Base-by-base conservation (phyloP, 2,329 filamentous ascomycete species). In the Ascochyta lentis region DNA sequence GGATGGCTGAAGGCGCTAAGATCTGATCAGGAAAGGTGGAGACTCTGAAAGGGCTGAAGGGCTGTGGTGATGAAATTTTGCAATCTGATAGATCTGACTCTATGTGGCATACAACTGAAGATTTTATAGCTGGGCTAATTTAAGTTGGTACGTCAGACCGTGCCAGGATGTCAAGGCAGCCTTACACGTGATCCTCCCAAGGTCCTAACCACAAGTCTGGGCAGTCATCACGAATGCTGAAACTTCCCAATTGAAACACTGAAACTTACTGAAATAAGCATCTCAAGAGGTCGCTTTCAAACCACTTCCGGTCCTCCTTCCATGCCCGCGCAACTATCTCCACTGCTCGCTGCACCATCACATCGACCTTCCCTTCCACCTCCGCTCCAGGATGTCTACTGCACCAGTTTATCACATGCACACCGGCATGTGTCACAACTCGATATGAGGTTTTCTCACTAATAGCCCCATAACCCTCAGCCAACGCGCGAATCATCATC, bases 351-450 rank as follows among this genome's bases (percentile, higher is more conserved):
- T 31, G 41, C 9, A 45, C 34, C 26, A 40, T 19, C 7, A 1
- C 19, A 2, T 31, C 19, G 3, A 39, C 49, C 19, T 33, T 16
- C 1, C 8, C 40, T 4, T 10, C 19, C 19, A 44, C 4, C 9
- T 51, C 34, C 4, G 26, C 8, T 15, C 26, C 34, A 6, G 41
- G 41, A 15, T 51, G 41, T 6, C 49, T 44, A 3, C n/a, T 16
- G 19, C 33, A 39, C 49, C 40, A 51, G 10, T 51, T 45, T 4
- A 51, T 34, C 19, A 39, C 22, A 45, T 51, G 40, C 4, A 44
- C 31, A 6, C 40, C 49, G 8, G 49, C 33, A 45, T 51, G 41
- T 7, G 45, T 34, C 2, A 39, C 27, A 1, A 40, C 26, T 2
- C 49, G 24, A 13, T 33, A 33, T 6, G 24, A 33, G 12, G 34